Conservation (phyloP, 768 basidiomycete genomes). For the Boletus sp. region DNA sequence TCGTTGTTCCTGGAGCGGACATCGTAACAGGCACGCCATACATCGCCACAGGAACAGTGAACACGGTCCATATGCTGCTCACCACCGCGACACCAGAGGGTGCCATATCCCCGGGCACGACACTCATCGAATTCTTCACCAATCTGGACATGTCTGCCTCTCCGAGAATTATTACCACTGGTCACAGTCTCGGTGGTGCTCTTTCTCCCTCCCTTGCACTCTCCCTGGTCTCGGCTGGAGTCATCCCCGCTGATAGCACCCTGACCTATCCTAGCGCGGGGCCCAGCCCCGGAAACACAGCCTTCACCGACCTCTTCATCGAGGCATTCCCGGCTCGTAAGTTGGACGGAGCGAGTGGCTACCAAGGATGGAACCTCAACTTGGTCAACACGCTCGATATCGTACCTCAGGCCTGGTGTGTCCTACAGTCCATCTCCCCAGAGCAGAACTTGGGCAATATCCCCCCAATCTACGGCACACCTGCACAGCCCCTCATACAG, state of each 20-base stretch:
- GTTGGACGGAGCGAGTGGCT: background rate
- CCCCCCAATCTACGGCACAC: background rate
- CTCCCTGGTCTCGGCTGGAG: background rate
- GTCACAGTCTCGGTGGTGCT: background rate
- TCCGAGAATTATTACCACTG: constrained; percentile 5
- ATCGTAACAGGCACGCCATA: background rate
- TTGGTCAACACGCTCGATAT: constrained; percentile 16
- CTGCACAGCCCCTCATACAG: background rate
- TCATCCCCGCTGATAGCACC: background rate
- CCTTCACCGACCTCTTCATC: no score
- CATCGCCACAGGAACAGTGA: background rate
- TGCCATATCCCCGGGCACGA: background rate
- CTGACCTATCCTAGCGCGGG: constrained; percentile 1
- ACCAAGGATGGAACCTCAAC: constrained; percentile 19
- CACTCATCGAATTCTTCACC: constrained; percentile 6
- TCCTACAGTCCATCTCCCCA: constrained; percentile 7
- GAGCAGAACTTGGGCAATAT: no score
- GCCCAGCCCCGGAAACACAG: no score
- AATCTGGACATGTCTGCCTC: background rate
- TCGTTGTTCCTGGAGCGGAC: background rate
- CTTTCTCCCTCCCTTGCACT: constrained; percentile 13
- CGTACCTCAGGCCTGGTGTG: constrained; percentile 17
- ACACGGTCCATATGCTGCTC: background rate
- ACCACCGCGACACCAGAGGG: background rate
- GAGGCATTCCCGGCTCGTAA: no score